Evolutionary conservation across 495 filamentous ascomycete species (phyloP).

Genomic region (Tuber borchii): DNA sequence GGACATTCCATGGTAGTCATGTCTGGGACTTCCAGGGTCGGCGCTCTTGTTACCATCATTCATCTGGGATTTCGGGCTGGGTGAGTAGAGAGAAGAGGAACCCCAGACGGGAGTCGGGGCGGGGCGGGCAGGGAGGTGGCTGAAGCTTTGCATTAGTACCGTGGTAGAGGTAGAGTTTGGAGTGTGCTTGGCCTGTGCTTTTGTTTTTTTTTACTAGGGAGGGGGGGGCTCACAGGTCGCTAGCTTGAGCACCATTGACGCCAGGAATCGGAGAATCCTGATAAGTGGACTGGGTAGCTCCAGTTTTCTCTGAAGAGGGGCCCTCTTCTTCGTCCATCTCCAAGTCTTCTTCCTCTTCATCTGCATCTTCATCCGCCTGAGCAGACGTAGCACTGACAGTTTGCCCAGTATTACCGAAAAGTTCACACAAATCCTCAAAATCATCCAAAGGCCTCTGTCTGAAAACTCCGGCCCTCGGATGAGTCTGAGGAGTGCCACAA

Average conservation of each 20-base stretch:
- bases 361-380: background rate
- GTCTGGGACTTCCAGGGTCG: too few relatives aligned
- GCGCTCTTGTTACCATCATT: background rate
- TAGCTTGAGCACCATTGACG: background rate
- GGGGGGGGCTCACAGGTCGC: background rate
- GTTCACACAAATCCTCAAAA: background rate
- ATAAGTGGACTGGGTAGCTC: background rate
- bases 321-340: background rate
- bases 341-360: background rate
- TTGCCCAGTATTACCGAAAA: background rate
- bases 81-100: background rate
- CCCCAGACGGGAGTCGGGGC: background rate
- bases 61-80: background rate
- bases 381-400: background rate
- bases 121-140: background rate
- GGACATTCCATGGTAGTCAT: background rate
- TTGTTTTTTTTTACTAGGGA: background rate
- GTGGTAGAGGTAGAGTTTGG: background rate
- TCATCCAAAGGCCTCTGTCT: background rate
- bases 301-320: background rate
- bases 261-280: background rate
- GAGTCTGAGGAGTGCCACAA: background rate
- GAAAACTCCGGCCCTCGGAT: background rate
- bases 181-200: background rate
- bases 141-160: background rate